A percentile compares a stretch with the other conserved stretches of the same genome.
These are phyloP conservation scores for Talaromyces islandicus DNA, from an alignment of 2,329 filamentous ascomycete genomes.

Conservation along the genomic window DNA sequence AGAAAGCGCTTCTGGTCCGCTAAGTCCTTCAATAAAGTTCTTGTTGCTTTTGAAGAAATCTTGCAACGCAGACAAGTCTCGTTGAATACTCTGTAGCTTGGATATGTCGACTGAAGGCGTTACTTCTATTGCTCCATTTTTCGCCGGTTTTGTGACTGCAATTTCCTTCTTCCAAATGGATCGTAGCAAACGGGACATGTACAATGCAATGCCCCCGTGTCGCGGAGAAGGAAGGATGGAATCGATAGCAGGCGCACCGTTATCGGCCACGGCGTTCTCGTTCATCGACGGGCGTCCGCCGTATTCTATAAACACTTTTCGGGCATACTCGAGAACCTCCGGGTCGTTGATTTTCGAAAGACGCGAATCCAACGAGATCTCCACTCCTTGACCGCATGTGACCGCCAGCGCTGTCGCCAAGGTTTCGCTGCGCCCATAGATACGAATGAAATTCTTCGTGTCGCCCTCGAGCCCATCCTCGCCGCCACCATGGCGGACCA, in stretches of 20 bases:
- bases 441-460: constrained; percentile 73
- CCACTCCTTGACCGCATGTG: constrained; percentile 86
- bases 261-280: constrained; percentile 63
- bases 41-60: constrained; percentile 84
- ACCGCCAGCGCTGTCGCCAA: constrained; percentile 88
- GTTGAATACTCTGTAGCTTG: constrained; percentile 73
- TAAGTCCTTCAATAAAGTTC: constrained; percentile 84
- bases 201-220: constrained; percentile 81
- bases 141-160: constrained; percentile 45
- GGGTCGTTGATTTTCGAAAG: constrained; percentile 70
- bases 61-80: constrained; percentile 69
- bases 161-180: constrained; percentile 81
- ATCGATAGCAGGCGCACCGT: constrained; percentile 63
- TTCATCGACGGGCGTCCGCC: constrained; percentile 81
- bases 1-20: constrained; percentile 81
- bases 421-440: constrained; percentile 83
- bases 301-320: constrained; percentile 84
- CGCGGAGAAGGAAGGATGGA: constrained; percentile 81
- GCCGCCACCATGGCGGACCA: constrained; percentile 66
- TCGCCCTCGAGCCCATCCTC: constrained; percentile 72
- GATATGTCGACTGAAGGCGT: constrained; percentile 59
- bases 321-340: constrained; percentile 75
- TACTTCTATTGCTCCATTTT: constrained; percentile 48
- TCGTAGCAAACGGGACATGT: constrained; percentile 80
- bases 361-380: constrained; percentile 66